A percentile compares a stretch with the other conserved stretches of the same genome.
These are phyloP conservation scores for Neoboletus subvelutipes DNA, from an alignment of 768 basidiomycete genomes.

Conservation along the genomic window DNA sequence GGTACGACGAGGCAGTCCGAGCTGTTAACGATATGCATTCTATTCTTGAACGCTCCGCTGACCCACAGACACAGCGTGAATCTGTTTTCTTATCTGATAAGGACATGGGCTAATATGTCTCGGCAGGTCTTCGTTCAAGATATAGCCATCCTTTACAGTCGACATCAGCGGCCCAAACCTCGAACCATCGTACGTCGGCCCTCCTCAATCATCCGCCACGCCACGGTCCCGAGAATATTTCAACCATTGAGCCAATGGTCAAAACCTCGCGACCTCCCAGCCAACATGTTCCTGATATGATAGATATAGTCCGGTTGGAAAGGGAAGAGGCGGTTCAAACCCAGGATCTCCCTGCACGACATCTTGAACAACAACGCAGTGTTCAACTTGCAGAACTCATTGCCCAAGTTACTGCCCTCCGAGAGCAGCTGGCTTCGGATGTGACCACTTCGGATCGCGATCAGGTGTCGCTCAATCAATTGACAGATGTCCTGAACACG, in stretches of 20 bases:
- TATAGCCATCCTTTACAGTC: background rate
- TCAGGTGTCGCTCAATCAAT: background rate
- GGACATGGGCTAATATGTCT: background rate
- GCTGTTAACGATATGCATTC: background rate
- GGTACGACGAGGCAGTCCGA: background rate
- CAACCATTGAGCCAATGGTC: background rate
- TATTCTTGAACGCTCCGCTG: background rate
- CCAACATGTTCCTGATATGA: too few species aligned
- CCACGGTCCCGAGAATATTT: background rate
- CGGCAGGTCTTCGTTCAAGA: background rate
- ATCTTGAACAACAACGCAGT: too few species aligned
- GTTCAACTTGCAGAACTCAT: background rate
- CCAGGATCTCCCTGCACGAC: background rate
- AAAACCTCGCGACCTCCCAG: background rate
- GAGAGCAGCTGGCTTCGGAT: background rate
- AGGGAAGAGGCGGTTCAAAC: background rate
- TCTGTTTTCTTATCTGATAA: background rate
- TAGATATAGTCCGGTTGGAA: background rate
- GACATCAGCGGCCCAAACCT: background rate
- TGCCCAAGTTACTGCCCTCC: background rate
- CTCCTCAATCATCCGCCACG: too few species aligned
- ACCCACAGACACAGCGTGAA: background rate
- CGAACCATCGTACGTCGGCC: background rate
- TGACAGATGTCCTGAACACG: background rate
- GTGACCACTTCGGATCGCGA: background rate